These are phyloP conservation scores for Echeveria elegans DNA, from an alignment of 164 flowering plant genomes.

Conservation along the genomic window DNA sequence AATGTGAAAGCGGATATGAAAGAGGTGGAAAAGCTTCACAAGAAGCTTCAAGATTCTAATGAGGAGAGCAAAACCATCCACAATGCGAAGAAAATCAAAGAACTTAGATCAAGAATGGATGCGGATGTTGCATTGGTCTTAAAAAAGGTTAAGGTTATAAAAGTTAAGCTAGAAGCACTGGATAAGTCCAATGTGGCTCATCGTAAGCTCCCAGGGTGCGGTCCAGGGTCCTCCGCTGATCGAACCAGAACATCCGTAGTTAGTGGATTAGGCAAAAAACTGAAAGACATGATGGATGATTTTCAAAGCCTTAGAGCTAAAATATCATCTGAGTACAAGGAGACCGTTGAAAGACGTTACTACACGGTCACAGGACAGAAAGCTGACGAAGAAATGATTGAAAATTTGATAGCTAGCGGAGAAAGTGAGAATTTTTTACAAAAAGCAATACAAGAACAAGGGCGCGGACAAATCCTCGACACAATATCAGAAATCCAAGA, in stretches of 20 bases:
- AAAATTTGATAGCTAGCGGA: constrained; percentile 10
- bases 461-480: background rate
- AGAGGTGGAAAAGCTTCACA: constrained; percentile 19
- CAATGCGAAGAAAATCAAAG: constrained; percentile 18
- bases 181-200: constrained; percentile 17
- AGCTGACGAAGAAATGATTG: background rate
- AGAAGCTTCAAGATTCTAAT: constrained; percentile 17
- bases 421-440: constrained; percentile 1
- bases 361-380: constrained; percentile 14
- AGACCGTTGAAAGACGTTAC: constrained; percentile 16
- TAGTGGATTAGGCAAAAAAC: constrained; percentile 19
- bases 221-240: constrained; percentile 23
- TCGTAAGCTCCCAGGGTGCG: constrained; percentile 16
- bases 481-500: background rate
- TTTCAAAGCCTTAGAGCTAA: constrained; percentile 18
- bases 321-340: constrained; percentile 15
- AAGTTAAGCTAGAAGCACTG: constrained; percentile 19
- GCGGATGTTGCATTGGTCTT: constrained; percentile 8
- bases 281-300: constrained; percentile 20
- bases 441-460: background rate
- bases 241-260: constrained; percentile 21
- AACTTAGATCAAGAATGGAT: background rate
- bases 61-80: constrained; percentile 20
- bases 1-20: constrained; percentile 12
- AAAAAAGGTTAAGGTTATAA: constrained; percentile 18